Base-by-base conservation (phyloP, 495 filamentous ascomycete genomes). In the Annulohypoxylon bovei region DNA sequence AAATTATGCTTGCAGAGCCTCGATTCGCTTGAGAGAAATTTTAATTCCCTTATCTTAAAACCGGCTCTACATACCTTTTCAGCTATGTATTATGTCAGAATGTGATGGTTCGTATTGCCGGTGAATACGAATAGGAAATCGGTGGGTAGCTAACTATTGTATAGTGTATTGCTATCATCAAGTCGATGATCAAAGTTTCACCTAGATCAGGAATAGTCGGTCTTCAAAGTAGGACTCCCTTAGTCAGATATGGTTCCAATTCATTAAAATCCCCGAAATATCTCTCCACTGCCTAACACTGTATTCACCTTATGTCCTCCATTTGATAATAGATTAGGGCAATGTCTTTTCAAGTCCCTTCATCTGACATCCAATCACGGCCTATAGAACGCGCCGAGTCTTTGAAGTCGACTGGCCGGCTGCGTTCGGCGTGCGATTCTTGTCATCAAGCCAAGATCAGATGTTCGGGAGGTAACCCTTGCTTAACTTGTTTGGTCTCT, bases 381-480 rank as follows among this genome's bases (percentile, higher is more conserved):
- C 33, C 11, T 23, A 22, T 30, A 50, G 44, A 30, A 11, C 20
- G 32, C 9, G 22, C 22, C 33, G 33, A 52, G 14, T 1, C 59
- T 20, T 27, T 22, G 8, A 62, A 52, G 33, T 6, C 52, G 18
- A 25, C 3, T 16, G 52, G 52, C 7, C 16, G 52, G 16, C 12
- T 55, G 20, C 52, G 52, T 37, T 55, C 52, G 18, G 52, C 32
- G 20, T 55, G 52, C 16, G 52, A 55, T 20, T 55, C 52, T 20
- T 62, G 59, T 11, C 59, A 62, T 18, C 30, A 40, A 18, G 18
- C 46, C 8, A 62, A 62, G 47, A 40, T 62, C 5, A 37, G 22
- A 23, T 62, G 30, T 46, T 40, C 32, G 0, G 46, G 44, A 28
- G 32, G 59, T 3, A 52, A 62, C 27, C 44, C 46, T 6, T 52